These are phyloP conservation scores for Lactuca sativa DNA, from an alignment of 129 eudicot species.

Conservation along the genomic window DNA sequence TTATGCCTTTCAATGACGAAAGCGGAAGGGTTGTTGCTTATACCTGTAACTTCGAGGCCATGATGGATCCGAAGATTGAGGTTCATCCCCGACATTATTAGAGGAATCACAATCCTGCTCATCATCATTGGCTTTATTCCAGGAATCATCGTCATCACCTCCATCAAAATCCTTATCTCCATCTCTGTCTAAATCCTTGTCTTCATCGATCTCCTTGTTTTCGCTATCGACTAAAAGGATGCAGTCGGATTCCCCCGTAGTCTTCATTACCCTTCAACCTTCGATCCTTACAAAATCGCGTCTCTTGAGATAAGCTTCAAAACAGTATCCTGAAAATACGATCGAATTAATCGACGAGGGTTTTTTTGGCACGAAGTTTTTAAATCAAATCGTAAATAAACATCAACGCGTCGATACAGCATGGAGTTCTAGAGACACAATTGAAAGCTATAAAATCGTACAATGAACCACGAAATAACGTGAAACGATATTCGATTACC, in stretches of 20 bases:
- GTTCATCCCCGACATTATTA: constrained; percentile 33
- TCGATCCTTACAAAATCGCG: background rate
- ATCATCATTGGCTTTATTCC: constrained; percentile 2
- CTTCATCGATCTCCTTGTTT: constrained; percentile 19
- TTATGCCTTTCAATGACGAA: background rate
- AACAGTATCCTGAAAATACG: too few relatives aligned
- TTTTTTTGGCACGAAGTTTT: background rate
- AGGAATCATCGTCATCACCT: constrained; percentile 12
- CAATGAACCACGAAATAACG: background rate
- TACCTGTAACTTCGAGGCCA: constrained; percentile 41
- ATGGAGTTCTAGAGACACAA: background rate
- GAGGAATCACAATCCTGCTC: constrained; percentile 49
- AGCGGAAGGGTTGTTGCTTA: background rate
- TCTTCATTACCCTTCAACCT: constrained; percentile 43
- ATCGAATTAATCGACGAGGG: background rate
- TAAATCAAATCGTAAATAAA: background rate
- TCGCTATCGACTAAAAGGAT: constrained; percentile 52
- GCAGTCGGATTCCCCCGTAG: constrained; percentile 43
- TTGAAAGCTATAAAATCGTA: background rate
- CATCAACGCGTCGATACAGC: background rate
- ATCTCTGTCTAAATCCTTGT: constrained; percentile 39
- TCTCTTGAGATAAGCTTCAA: background rate
- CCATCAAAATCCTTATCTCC: constrained; percentile 24
- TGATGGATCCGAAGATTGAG: constrained; percentile 21
- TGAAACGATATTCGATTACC: background rate